These are phyloP conservation scores for Fraxinus angustifolia DNA, from an alignment of 305 asterid species.

Conservation along the genomic window DNA sequence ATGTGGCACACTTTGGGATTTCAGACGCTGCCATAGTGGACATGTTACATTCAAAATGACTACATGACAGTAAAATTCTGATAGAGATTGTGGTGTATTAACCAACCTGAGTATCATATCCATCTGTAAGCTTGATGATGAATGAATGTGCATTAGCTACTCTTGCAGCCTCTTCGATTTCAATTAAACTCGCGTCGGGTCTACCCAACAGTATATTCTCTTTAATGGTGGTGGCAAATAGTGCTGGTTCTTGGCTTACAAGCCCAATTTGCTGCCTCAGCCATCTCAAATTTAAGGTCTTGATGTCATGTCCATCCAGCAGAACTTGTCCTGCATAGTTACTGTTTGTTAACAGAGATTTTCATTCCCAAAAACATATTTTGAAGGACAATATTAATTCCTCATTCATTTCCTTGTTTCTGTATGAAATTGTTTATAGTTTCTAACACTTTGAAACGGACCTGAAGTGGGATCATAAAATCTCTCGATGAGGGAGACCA, in stretches of 20 bases:
- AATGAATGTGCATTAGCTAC: slow-evolving; percentile 96
- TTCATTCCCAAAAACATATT: slow-evolving; percentile 8
- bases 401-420: background rate
- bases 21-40: slow-evolving; percentile 6
- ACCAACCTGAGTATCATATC: slow-evolving; percentile 92
- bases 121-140: slow-evolving; percentile 87
- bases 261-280: slow-evolving; percentile 90
- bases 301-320: slow-evolving; percentile 83
- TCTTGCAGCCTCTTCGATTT: slow-evolving; percentile 92
- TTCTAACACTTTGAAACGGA: slow-evolving; percentile 11
- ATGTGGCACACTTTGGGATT: background rate
- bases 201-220: slow-evolving; percentile 94
- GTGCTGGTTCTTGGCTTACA: slow-evolving; percentile 98
- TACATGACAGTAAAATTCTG: background rate
- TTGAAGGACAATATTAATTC: slow-evolving; percentile 13
- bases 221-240: slow-evolving; percentile 82
- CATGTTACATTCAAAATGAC: background rate
- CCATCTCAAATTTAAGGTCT: slow-evolving; percentile 76
- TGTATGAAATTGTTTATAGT: background rate
- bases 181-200: slow-evolving; percentile 66
- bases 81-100: background rate
- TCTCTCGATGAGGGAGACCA: slow-evolving; percentile 93
- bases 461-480: slow-evolving; percentile 95
- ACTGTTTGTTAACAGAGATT: slow-evolving; percentile 24
- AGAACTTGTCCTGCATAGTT: slow-evolving; percentile 67